phyloP scores from a whole-genome alignment of 2,329 filamentous ascomycete genomes.

The Botrytis cinerea region DNA sequence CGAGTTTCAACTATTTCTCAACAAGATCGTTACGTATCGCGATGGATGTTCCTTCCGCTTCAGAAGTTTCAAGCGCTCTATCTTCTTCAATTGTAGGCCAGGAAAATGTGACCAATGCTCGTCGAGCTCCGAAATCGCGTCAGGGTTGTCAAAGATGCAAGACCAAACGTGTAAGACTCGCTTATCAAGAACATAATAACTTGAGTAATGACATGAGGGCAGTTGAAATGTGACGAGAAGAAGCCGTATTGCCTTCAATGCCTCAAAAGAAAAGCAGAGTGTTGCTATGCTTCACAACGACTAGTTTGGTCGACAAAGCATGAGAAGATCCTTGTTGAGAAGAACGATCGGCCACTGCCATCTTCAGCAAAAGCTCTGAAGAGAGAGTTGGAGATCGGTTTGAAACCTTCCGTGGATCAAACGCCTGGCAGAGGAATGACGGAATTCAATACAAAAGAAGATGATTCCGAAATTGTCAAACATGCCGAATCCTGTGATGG shows the following conservation, averaged over 20 bases:
- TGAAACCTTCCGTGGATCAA: neutral
- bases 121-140: conserved; percentile 37
- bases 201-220: conserved; percentile 21
- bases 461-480: neutral
- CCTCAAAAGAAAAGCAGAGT: conserved; percentile 32
- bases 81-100: neutral
- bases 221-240: conserved; percentile 41
- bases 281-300: conserved; percentile 36
- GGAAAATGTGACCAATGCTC: conserved; percentile 28
- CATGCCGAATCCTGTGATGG: neutral
- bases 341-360: neutral
- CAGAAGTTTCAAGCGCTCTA: neutral
- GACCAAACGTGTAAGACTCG: conserved; percentile 34
- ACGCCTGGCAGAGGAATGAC: no score
- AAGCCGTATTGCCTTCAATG: conserved; percentile 39
- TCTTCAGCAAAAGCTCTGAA: neutral
- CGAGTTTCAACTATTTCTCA: neutral
- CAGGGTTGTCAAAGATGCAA: conserved; percentile 39
- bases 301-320: conserved; percentile 40
- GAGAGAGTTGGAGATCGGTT: neutral
- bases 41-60: neutral
- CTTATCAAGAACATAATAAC: neutral
- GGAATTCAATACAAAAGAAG: neutral
- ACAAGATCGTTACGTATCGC: neutral
- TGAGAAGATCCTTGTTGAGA: conserved; percentile 34